phyloP scores from a whole-genome alignment of 106 monocot species.

The Chionographis japonica region DNA sequence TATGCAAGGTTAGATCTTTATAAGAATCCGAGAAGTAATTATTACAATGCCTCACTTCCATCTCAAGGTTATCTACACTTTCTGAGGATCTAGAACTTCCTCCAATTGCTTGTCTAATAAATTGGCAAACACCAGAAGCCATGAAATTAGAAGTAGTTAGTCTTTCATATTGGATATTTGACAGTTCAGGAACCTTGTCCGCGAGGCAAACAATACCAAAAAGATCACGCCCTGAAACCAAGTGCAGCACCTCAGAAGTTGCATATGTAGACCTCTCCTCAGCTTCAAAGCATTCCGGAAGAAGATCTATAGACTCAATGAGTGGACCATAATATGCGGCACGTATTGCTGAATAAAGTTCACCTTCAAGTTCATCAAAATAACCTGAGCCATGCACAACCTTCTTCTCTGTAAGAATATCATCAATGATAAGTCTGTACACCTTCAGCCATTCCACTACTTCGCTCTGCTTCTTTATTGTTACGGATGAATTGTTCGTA shows the following conservation, averaged over 20 bases:
- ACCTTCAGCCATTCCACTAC: slow-evolving; percentile 84
- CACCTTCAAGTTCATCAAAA: slow-evolving; percentile 63
- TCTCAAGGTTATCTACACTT: slow-evolving; percentile 11
- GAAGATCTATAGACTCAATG: slow-evolving; percentile 69
- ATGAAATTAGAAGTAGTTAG: slow-evolving; percentile 17
- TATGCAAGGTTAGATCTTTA: slow-evolving; percentile 68
- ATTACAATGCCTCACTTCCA: neutral
- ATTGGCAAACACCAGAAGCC: slow-evolving; percentile 6
- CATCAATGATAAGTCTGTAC: slow-evolving; percentile 65
- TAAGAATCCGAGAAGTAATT: slow-evolving; percentile 40
- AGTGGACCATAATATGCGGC: slow-evolving; percentile 87
- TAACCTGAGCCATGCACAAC: slow-evolving; percentile 58
- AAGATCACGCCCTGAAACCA: slow-evolving; percentile 87
- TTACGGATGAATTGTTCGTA: slow-evolving; percentile 30
- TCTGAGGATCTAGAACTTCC: neutral
- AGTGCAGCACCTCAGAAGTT: slow-evolving; percentile 85
- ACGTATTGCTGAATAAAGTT: slow-evolving; percentile 79
- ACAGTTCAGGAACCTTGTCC: slow-evolving; percentile 40
- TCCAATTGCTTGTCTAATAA: slow-evolving; percentile 7
- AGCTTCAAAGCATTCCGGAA: slow-evolving; percentile 94
- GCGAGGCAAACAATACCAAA: slow-evolving; percentile 67
- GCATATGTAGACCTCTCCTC: slow-evolving; percentile 83
- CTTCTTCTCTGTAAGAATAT: slow-evolving; percentile 53
- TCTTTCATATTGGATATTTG: slow-evolving; percentile 35
- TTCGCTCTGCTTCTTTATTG: slow-evolving; percentile 39